phyloP scores from a whole-genome alignment of 306 rosid species.

The Vigna radiata region DNA sequence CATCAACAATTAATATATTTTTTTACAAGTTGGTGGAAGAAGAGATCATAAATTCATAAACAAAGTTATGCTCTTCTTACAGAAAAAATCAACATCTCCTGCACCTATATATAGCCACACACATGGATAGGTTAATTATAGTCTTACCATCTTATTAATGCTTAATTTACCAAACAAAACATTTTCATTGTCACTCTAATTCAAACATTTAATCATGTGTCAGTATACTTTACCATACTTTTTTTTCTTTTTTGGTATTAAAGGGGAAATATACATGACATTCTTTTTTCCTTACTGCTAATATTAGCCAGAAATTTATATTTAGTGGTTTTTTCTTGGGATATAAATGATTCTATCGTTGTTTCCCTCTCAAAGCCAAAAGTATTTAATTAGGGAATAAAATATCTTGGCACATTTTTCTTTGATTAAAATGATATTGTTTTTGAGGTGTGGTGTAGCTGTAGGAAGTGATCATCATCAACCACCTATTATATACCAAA shows the following conservation, averaged over 20 bases:
- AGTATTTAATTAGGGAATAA: neutral
- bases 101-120: neutral
- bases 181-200: too few species aligned
- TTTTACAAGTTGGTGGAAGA: constrained; percentile 39
- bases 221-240: neutral
- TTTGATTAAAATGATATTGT: constrained; percentile 4
- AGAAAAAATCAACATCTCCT: constrained; percentile 1
- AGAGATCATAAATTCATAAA: constrained; percentile 30
- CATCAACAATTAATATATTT: too few species aligned
- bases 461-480: neutral
- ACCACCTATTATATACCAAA: neutral
- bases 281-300: too few species aligned
- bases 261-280: too few species aligned
- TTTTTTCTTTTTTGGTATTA: neutral
- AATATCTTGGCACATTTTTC: neutral
- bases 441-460: constrained; percentile 25
- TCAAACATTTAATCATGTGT: too few species aligned
- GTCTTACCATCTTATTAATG: neutral
- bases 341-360: neutral
- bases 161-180: neutral
- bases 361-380: neutral
- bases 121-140: neutral
- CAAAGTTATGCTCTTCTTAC: constrained; percentile 36
- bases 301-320: too few species aligned
- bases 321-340: neutral